These are phyloP conservation scores for Eucalyptus guilfoylei DNA, from an alignment of 345 rosid genomes.

Conservation along the genomic window DNA sequence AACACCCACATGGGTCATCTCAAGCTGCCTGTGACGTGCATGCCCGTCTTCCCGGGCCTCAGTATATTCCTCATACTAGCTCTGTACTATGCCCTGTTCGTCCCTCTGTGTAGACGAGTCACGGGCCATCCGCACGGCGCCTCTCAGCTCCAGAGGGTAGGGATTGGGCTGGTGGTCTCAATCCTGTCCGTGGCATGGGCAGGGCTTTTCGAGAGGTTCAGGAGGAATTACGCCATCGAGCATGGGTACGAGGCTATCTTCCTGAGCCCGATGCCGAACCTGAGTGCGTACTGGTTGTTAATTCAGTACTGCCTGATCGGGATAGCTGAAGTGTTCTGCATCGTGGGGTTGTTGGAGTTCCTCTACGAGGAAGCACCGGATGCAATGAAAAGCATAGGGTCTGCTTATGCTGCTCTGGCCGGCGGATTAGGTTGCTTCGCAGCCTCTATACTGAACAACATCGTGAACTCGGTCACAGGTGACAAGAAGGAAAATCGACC, in stretches of 20 bases:
- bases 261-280: slow-evolving; percentile 48
- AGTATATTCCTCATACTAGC: slow-evolving; percentile 66
- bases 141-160: slow-evolving; percentile 90
- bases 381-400: slow-evolving; percentile 97
- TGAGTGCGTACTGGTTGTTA: slow-evolving; percentile 77
- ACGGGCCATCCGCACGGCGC: slow-evolving; percentile 91
- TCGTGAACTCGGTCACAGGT: slow-evolving; percentile 55
- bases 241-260: slow-evolving; percentile 47
- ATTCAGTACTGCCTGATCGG: slow-evolving; percentile 84
- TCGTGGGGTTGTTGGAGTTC: slow-evolving; percentile 73
- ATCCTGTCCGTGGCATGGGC: slow-evolving; percentile 67
- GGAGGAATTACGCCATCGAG: slow-evolving; percentile 58
- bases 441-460: slow-evolving; percentile 66
- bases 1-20: slow-evolving; percentile 60
- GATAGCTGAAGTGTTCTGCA: slow-evolving; percentile 80
- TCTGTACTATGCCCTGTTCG: slow-evolving; percentile 61
- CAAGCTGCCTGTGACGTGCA: slow-evolving; percentile 82
- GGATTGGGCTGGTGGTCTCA: slow-evolving; percentile 67
- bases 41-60: slow-evolving; percentile 93
- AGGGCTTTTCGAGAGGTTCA: slow-evolving; percentile 59
- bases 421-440: slow-evolving; percentile 84
- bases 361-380: slow-evolving; percentile 92
- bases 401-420: slow-evolving; percentile 80
- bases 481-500: slow-evolving; percentile 10
- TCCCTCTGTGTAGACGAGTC: slow-evolving; percentile 56